A percentile compares a stretch with the other conserved stretches of the same genome.
Conservation (phyloP, 768 basidiomycete species). For the Lactarius deliciosus region DNA sequence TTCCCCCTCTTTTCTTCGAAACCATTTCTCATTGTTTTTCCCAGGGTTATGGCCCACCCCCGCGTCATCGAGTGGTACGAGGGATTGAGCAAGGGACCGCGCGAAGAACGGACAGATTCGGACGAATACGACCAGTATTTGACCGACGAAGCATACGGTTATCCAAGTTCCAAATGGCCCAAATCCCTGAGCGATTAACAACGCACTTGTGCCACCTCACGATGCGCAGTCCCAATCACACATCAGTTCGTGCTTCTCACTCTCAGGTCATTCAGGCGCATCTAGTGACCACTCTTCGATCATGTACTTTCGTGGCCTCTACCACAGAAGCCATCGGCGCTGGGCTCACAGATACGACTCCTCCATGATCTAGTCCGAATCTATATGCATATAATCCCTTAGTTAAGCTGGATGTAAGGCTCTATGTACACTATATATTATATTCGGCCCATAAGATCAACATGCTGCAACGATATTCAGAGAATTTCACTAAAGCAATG, state of each 20-base stretch:
- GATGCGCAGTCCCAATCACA: too few species aligned
- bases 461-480: too few species aligned
- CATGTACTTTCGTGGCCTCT: too few species aligned
- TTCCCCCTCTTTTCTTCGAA: background rate
- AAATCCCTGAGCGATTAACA: background rate
- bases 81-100: background rate
- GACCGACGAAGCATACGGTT: background rate
- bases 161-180: background rate
- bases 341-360: too few species aligned
- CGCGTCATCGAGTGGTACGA: slow-evolving; percentile 56
- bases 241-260: background rate
- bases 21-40: slow-evolving; percentile 2
- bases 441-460: too few species aligned
- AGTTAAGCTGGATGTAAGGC: background rate
- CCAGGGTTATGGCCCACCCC: slow-evolving; percentile 61
- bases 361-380: background rate
- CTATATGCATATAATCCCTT: background rate
- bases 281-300: background rate
- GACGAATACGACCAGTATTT: background rate
- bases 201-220: background rate
- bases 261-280: background rate
- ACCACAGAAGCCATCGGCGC: too few species aligned
- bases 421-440: background rate
- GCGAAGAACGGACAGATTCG: background rate
- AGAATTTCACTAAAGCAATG: too few species aligned